These are phyloP conservation scores for Eimeria tenella DNA, from an alignment of 169 alveolate genomes.

Conservation along the genomic window DNA sequence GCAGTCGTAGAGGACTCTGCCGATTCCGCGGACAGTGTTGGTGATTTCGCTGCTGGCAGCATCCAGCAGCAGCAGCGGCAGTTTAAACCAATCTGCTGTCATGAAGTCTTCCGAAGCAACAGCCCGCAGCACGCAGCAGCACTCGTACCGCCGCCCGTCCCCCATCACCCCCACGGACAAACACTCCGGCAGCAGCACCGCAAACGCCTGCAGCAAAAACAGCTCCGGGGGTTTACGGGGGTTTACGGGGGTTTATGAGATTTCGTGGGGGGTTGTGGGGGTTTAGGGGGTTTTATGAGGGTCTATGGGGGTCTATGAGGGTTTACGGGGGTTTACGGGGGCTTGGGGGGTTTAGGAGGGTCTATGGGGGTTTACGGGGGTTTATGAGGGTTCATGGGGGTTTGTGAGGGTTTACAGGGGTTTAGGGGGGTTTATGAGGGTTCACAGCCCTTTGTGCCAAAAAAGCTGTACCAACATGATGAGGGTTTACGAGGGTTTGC, in stretches of 20 bases:
- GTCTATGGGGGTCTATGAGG: too few relatives aligned
- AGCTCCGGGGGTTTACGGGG: too few relatives aligned
- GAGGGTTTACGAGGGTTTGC: too few relatives aligned
- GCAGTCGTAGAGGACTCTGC: conserved; percentile 82
- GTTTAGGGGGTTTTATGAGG: too few relatives aligned
- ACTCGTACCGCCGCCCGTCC: conserved; percentile 82
- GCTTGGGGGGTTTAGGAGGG: too few relatives aligned
- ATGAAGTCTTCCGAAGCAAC: conserved; percentile 80
- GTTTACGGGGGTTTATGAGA: not conserved
- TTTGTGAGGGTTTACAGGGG: too few relatives aligned
- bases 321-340: too few relatives aligned
- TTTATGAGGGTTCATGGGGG: too few relatives aligned
- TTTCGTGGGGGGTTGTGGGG: not conserved
- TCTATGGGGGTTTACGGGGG: too few relatives aligned
- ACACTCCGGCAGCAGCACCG: conserved; percentile 83
- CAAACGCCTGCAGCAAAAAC: conserved; percentile 83
- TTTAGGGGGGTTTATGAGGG: too few relatives aligned
- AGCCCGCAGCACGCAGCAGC: conserved; percentile 76
- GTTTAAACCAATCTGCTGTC: conserved; percentile 83
- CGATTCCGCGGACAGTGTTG: conserved; percentile 82
- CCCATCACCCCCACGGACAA: conserved; percentile 87
- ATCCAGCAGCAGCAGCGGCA: conserved; percentile 81
- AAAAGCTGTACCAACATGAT: too few relatives aligned
- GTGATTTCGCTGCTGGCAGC: conserved; percentile 80
- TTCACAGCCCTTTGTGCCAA: too few relatives aligned